Evolutionary conservation across 306 rosid genomes (phyloP), one percentile per base, ranked within the genome.

Genomic region (Alnus glutinosa): DNA sequence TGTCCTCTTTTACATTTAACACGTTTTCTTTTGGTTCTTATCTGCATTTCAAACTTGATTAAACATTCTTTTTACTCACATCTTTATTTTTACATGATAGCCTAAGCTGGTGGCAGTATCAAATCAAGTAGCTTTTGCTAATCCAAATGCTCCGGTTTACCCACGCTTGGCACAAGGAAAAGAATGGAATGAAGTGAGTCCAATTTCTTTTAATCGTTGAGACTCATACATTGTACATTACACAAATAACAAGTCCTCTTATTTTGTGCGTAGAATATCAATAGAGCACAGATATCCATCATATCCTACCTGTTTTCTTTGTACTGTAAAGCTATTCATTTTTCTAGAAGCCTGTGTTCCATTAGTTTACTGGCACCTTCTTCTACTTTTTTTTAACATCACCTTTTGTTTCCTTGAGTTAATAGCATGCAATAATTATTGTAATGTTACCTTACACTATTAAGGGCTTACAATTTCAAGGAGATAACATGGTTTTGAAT

Each of bases 101-200:
- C 98, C 98, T 75, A 92, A 85, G 88, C 80, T 95, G 76, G 89
- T 95, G 78, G 89, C 92, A 15, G 82, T 91, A 55, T 92, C 97
- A 4, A 86, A 86, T 70, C 82, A 49, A 75, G 86, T 92, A 74
- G 77, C 90, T 71, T 95, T 95, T 73, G 47, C 79, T 69, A 91
- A 91, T 88, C 98, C 98, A 15, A 88, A 91, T 57, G 94, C 97
- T 79, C 98, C 98, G 4, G 89, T 89, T 70, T 95, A 92, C 86
- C 97, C 98, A 74, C 94, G 97, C 72, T 80, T 92, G 79, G 98
- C 98, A 61, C 98, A 86, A 84, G 98, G 97, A 64, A 95, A 90
- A 88, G 32, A 81, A 36, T 95, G 98, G 97, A 84, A 92, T 78
- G 97, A 95, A 86, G 97, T 92, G 78, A 87, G 91, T 72, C 58